phyloP scores from a whole-genome alignment of 805 yeast genomes.

The Saccharomycopsis capsularis region DNA sequence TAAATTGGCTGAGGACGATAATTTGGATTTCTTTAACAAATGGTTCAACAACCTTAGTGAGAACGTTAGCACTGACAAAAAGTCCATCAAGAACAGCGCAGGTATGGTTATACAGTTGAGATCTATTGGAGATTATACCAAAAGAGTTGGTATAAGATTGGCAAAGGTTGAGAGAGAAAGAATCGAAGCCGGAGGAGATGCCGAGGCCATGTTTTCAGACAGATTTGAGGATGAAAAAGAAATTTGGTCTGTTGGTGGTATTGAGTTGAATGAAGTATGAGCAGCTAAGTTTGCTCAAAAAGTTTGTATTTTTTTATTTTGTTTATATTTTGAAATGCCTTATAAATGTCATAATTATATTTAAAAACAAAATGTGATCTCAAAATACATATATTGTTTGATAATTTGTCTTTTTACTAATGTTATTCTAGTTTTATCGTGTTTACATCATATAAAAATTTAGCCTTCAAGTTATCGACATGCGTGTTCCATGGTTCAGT shows the following conservation, averaged over 20 bases:
- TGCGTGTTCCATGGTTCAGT: too few relatives aligned
- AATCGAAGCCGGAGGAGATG: conserved; percentile 85
- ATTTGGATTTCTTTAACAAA: conserved; percentile 42
- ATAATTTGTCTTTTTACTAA: too few relatives aligned
- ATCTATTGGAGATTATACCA: conserved; percentile 81
- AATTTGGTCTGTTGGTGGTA: conserved; percentile 82
- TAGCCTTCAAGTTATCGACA: too few relatives aligned
- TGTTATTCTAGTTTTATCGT: too few relatives aligned
- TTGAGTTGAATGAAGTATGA: conserved; percentile 34
- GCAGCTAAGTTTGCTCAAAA: neutral
- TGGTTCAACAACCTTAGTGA: conserved; percentile 48
- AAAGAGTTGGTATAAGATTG: conserved; percentile 81
- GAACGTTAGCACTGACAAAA: conserved; percentile 30
- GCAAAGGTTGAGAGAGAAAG: conserved; percentile 85
- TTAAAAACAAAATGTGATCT: too few relatives aligned
- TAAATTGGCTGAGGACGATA: conserved; percentile 61
- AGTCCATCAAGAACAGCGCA: conserved; percentile 34
- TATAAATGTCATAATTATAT: too few relatives aligned
- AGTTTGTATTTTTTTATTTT: neutral
- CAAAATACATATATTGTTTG: too few relatives aligned
- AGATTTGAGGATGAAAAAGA: conserved; percentile 80
- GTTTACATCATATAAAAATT: too few relatives aligned
- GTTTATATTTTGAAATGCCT: neutral
- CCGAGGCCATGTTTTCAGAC: conserved; percentile 76
- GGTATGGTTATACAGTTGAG: conserved; percentile 51